Evolutionary conservation across 306 rosid species (phyloP).

Genomic region (Calophaca sinica): DNA sequence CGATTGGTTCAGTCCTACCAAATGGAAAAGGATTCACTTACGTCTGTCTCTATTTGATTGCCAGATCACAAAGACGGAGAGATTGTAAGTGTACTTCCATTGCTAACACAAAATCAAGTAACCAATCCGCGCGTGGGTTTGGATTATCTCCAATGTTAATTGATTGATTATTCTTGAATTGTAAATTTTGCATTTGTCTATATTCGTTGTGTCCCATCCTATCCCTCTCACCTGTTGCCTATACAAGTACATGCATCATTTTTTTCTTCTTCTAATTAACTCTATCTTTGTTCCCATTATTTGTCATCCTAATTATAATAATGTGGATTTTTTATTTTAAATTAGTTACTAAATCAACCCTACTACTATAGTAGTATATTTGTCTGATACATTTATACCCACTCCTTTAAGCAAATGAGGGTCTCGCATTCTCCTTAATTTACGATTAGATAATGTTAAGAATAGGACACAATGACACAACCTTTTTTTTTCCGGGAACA

Average conservation of each 20-base stretch:
- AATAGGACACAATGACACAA: neutral
- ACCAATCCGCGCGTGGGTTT: constrained; percentile 32
- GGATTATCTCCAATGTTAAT: constrained; percentile 28
- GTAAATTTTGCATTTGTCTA: constrained; percentile 2
- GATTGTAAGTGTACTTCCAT: neutral
- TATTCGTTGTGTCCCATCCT: neutral
- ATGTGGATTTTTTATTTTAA: no score
- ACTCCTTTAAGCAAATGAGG: no score
- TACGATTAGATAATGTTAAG: constrained; percentile 11
- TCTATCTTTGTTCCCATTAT: no score
- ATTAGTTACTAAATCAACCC: no score
- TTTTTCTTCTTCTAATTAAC: no score
- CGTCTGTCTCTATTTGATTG: constrained; percentile 5
- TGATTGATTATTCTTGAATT: neutral
- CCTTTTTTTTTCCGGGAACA: neutral
- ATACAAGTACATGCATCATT: neutral
- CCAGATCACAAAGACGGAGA: neutral
- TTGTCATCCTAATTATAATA: no score
- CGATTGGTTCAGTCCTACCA: constrained; percentile 54
- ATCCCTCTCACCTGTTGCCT: neutral
- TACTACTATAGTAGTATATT: neutral
- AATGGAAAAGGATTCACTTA: constrained; percentile 34
- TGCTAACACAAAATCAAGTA: neutral
- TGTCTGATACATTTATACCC: no score
- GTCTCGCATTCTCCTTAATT: neutral